These are phyloP conservation scores for Penicillium odoratum DNA, from an alignment of 495 filamentous ascomycete genomes.

Conservation along the genomic window DNA sequence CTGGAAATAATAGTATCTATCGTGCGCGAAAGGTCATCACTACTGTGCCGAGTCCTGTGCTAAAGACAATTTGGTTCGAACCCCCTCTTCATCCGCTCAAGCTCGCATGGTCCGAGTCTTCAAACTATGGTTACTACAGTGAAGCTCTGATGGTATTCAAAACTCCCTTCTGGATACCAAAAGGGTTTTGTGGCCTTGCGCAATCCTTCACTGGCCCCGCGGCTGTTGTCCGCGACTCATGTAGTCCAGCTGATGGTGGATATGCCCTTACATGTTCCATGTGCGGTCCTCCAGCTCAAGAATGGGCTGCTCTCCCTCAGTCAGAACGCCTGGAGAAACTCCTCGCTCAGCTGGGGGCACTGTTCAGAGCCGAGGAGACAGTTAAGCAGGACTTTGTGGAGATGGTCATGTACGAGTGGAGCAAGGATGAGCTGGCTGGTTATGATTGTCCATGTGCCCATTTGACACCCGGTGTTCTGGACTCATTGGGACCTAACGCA, in stretches of 20 bases:
- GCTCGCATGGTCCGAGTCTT: slow-evolving; percentile 10
- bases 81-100: slow-evolving; percentile 28
- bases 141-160: slow-evolving; percentile 40
- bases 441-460: slow-evolving; percentile 28
- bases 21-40: slow-evolving; percentile 36
- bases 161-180: slow-evolving; percentile 42
- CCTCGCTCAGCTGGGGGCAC: slow-evolving; percentile 12
- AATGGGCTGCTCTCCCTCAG: slow-evolving; percentile 27
- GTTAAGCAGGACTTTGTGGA: slow-evolving; percentile 14
- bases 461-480: slow-evolving; percentile 27
- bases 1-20: slow-evolving; percentile 2
- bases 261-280: slow-evolving; percentile 46
- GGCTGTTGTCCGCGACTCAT: slow-evolving; percentile 41
- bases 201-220: slow-evolving; percentile 37
- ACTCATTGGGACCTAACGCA: slow-evolving; percentile 16
- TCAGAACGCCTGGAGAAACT: slow-evolving; percentile 13
- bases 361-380: not conserved
- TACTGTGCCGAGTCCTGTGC: slow-evolving; percentile 35
- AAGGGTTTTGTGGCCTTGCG: slow-evolving; percentile 35
- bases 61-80: slow-evolving; percentile 35
- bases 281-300: slow-evolving; percentile 30
- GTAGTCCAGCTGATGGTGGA: slow-evolving; percentile 29
- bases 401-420: slow-evolving; percentile 29
- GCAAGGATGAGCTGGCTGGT: slow-evolving; percentile 22
- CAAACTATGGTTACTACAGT: slow-evolving; percentile 33